Percentiles rank a stretch among this genome's conserved stretches.
These are phyloP conservation scores for Yamadazyma buinensis DNA, from an alignment of 1,139 yeast species.

Conservation along the genomic window DNA sequence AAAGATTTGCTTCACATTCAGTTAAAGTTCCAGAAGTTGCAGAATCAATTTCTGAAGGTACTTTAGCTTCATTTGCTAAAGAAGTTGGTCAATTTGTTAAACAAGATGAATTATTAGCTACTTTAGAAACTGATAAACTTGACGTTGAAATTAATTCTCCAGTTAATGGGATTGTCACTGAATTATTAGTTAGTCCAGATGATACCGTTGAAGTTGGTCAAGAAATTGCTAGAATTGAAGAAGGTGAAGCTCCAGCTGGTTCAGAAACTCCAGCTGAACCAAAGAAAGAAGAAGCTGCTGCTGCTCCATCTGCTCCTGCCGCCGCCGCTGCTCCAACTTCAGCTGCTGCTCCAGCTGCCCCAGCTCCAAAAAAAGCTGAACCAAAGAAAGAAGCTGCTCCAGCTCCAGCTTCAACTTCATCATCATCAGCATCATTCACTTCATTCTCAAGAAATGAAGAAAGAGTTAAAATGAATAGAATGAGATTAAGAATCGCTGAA, in stretches of 20 bases:
- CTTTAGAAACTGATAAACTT: slow-evolving; percentile 97
- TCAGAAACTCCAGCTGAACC: slow-evolving; percentile 16
- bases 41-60: slow-evolving; percentile 97
- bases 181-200: slow-evolving; percentile 77
- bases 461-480: slow-evolving; percentile 98
- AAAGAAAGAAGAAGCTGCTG: slow-evolving; percentile 17
- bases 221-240: slow-evolving; percentile 84
- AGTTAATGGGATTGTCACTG: slow-evolving; percentile 83
- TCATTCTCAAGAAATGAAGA: slow-evolving; percentile 80
- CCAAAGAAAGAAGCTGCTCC: slow-evolving; percentile 22
- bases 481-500: slow-evolving; percentile 98
- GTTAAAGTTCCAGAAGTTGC: slow-evolving; percentile 99
- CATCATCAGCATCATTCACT: slow-evolving; percentile 47
- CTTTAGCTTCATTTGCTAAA: slow-evolving; percentile 74
- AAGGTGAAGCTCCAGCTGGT: slow-evolving; percentile 72
- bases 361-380: slow-evolving; percentile 19
- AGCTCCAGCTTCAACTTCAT: slow-evolving; percentile 24
- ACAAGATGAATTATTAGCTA: slow-evolving; percentile 89
- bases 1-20: slow-evolving; percentile 41
- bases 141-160: slow-evolving; percentile 98
- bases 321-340: slow-evolving; percentile 44
- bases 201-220: slow-evolving; percentile 97
- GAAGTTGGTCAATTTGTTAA: slow-evolving; percentile 86
- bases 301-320: slow-evolving; percentile 41
- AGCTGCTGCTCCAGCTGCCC: slow-evolving; percentile 27